Evolutionary conservation across 192 early-diverging fungal species (phyloP).

Genomic region (Jimgerdemannia lactiflua): DNA sequence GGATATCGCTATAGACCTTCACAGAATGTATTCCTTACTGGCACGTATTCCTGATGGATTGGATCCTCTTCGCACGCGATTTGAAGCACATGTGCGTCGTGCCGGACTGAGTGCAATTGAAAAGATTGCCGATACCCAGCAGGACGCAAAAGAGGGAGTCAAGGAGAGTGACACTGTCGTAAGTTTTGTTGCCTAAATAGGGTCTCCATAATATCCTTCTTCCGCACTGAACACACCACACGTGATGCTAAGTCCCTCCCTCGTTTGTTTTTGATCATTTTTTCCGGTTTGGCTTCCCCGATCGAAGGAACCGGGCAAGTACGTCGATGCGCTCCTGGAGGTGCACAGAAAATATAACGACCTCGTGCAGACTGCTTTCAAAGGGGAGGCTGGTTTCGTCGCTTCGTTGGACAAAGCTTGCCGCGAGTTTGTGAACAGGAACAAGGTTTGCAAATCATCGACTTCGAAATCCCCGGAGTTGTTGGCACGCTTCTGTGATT

Average conservation of each 20-base stretch:
- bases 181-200: slow-evolving; percentile 14
- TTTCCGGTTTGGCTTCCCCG: background rate
- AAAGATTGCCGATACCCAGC: slow-evolving; percentile 52
- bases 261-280: background rate
- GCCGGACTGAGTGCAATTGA: slow-evolving; percentile 80
- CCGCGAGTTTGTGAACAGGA: slow-evolving; percentile 91
- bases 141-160: slow-evolving; percentile 12
- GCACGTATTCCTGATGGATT: slow-evolving; percentile 81
- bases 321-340: slow-evolving; percentile 82
- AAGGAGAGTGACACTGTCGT: slow-evolving; percentile 52
- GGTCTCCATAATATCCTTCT: background rate
- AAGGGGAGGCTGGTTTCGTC: slow-evolving; percentile 82
- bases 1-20: slow-evolving; percentile 51
- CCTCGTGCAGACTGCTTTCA: slow-evolving; percentile 76
- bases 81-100: slow-evolving; percentile 75
- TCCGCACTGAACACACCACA: background rate
- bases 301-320: slow-evolving; percentile 70
- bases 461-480: slow-evolving; percentile 81
- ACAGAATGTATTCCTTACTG: slow-evolving; percentile 82
- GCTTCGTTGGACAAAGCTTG: slow-evolving; percentile 93
- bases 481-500: slow-evolving; percentile 89
- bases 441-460: slow-evolving; percentile 71
- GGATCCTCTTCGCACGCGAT: slow-evolving; percentile 72
- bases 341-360: slow-evolving; percentile 87
- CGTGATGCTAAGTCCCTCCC: too few relatives aligned